A percentile compares a stretch with the other conserved stretches of the same genome.
Conservation (phyloP, 352 stramenopile species). For the Pythium sp. region DNA sequence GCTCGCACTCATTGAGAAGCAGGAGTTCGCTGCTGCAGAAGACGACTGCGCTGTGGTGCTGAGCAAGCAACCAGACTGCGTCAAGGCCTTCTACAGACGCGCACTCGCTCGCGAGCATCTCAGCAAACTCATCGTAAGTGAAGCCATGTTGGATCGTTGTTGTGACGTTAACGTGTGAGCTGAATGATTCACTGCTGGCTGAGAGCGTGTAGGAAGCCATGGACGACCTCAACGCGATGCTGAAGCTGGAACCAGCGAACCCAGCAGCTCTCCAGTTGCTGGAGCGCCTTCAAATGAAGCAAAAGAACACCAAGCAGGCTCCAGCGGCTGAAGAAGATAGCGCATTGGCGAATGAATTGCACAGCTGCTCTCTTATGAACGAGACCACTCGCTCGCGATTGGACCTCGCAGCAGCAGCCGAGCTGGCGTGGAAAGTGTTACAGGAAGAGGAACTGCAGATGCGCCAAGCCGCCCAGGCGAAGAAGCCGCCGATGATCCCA, state of each 20-base stretch:
- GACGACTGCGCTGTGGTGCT: constrained; percentile 78
- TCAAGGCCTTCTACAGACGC: constrained; percentile 91
- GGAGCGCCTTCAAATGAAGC: neutral
- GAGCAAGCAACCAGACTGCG: constrained; percentile 49
- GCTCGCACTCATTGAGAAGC: constrained; percentile 46
- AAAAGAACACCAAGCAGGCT: neutral
- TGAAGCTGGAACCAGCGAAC: constrained; percentile 40
- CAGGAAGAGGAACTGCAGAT: constrained; percentile 54
- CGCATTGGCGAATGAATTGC: neutral
- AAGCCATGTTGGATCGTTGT: neutral
- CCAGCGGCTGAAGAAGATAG: neutral
- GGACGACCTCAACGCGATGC: constrained; percentile 26
- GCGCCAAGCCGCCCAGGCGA: constrained; percentile 17
- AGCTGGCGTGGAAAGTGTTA: constrained; percentile 43
- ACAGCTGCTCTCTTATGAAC: constrained; percentile 3
- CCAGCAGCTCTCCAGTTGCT: constrained; percentile 20
- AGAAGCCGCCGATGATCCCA: constrained; percentile 6
- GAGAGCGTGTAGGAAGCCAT: constrained; percentile 28
- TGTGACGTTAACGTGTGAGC: neutral
- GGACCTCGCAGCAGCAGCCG: constrained; percentile 19
- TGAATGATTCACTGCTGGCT: neutral
- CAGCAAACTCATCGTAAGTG: constrained; percentile 46
- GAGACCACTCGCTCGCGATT: neutral
- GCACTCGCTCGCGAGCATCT: constrained; percentile 73
- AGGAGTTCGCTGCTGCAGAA: constrained; percentile 27